Evolutionary conservation across 2,329 filamentous ascomycete genomes (phyloP), one percentile per base, ranked within the genome.

Genomic region (Hirsutella rhossiliensis): DNA sequence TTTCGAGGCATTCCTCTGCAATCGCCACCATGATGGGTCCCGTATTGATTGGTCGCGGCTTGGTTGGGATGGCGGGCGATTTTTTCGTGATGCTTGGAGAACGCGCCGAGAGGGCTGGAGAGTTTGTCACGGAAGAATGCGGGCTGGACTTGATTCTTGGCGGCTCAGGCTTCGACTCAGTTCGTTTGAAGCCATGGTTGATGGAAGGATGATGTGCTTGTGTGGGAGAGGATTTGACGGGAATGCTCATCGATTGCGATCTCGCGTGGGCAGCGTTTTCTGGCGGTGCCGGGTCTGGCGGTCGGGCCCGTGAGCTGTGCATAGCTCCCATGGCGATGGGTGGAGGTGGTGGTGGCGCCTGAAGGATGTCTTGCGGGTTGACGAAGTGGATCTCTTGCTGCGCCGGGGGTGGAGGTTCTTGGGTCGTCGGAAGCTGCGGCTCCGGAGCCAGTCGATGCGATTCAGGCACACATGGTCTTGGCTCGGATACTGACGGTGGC

Each of bases 1-100:
- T 80, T 23, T 67, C 65, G 43, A 89, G 77, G 53, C 84, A 87
- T 51, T 90, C 84, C 53, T 90, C 84, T 3, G 84, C 83, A 13
- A 87, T 69, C n/a, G 75, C 75, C 8, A 87, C 67, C 45, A 89
- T 67, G 9, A 88, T 64, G 2, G 79, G 67, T 3, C 75, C 65
- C 1, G 71, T 72, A 45, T 78, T 75, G 9, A 69, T 58, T 9
- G 69, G 66, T 4, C 63, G 58, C 8, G 62, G 56, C 48, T 66
- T 67, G 5, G 63, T 57, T 0, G 64, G 60, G 4, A 64, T 55
- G 7, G 65, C 65, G 2, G 69, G 66, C 2, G 67, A 69, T 42
- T 58, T 62, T 46, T 64, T 68, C 2, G 62, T 58, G 27, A 68
- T 62, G 47, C 61, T 63, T 1, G 65, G 63, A 3, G 65, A 68